Percentiles rank a stretch among this genome's conserved stretches.
phyloP scores from a whole-genome alignment of 202 grass and related monocot species.

The Carex arenaria region DNA sequence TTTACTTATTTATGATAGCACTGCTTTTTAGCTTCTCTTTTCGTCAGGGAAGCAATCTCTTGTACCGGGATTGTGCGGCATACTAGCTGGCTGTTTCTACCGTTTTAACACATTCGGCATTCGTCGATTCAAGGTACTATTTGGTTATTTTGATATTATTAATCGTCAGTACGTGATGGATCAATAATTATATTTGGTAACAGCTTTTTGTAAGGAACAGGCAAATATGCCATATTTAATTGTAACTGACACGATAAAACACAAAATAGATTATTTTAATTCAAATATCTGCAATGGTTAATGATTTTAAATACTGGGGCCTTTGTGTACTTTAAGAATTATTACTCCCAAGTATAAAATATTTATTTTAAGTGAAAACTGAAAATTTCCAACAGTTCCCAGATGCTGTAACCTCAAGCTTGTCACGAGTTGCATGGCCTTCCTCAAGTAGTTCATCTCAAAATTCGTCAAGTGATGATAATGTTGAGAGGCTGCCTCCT shows the following conservation, averaged over 20 bases:
- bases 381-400: slow-evolving; percentile 46
- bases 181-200: background rate
- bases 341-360: background rate
- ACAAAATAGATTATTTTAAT: background rate
- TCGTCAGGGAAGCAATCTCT: slow-evolving; percentile 73
- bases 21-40: slow-evolving; percentile 59
- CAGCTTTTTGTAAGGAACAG: background rate
- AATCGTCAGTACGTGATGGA: background rate
- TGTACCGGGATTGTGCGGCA: slow-evolving; percentile 75
- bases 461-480: slow-evolving; percentile 37
- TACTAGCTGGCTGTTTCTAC: slow-evolving; percentile 69
- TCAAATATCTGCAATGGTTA: background rate
- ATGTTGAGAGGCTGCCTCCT: slow-evolving; percentile 33
- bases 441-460: slow-evolving; percentile 46
- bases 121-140: slow-evolving; percentile 68
- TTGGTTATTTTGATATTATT: slow-evolving; percentile 6
- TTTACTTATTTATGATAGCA: slow-evolving; percentile 27
- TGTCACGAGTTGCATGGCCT: slow-evolving; percentile 43
- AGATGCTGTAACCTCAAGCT: slow-evolving; percentile 39
- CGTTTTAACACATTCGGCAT: slow-evolving; percentile 78
- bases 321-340: no score
- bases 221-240: background rate
- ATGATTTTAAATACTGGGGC: background rate
- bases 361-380: background rate
- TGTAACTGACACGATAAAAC: background rate